Evolutionary conservation across 345 rosid genomes (phyloP).

Genomic region (Noccaea caerulescens): DNA sequence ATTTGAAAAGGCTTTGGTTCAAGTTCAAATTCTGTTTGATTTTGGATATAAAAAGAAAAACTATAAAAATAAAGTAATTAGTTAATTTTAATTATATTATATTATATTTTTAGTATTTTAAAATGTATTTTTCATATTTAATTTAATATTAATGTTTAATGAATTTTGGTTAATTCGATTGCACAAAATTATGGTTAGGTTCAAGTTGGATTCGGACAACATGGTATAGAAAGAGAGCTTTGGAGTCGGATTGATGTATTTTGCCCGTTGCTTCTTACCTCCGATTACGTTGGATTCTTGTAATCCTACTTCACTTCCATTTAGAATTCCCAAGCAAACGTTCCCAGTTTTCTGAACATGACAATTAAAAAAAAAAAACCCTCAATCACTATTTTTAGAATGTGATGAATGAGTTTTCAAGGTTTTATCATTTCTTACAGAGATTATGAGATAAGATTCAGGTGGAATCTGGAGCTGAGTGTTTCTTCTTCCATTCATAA

Average conservation of each 20-base stretch:
- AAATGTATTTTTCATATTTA: too few species aligned
- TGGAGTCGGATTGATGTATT: too few species aligned
- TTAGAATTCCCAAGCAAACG: slow-evolving; percentile 74
- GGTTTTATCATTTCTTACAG: slow-evolving; percentile 50
- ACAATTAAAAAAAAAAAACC: not conserved
- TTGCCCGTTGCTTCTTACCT: slow-evolving; percentile 48
- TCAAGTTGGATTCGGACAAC: too few species aligned
- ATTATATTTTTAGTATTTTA: too few species aligned
- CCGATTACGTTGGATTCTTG: slow-evolving; percentile 58
- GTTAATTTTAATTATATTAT: too few species aligned
- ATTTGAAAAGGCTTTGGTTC: too few species aligned
- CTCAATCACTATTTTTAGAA: not conserved
- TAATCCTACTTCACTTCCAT: slow-evolving; percentile 61
- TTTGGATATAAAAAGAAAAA: too few species aligned
- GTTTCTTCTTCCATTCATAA: slow-evolving; percentile 43
- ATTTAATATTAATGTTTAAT: too few species aligned
- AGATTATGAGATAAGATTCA: slow-evolving; percentile 68
- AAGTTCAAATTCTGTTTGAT: not conserved
- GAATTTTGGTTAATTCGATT: too few species aligned
- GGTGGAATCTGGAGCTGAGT: slow-evolving; percentile 63
- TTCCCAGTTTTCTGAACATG: slow-evolving; percentile 59
- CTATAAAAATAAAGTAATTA: too few species aligned
- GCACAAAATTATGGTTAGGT: too few species aligned
- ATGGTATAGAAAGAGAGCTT: not conserved
- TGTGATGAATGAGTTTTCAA: not conserved